Percentiles rank a stretch among this genome's conserved stretches.
phyloP scores from a whole-genome alignment of 2,329 filamentous ascomycete species.

The Tolypocladium guangdongense region DNA sequence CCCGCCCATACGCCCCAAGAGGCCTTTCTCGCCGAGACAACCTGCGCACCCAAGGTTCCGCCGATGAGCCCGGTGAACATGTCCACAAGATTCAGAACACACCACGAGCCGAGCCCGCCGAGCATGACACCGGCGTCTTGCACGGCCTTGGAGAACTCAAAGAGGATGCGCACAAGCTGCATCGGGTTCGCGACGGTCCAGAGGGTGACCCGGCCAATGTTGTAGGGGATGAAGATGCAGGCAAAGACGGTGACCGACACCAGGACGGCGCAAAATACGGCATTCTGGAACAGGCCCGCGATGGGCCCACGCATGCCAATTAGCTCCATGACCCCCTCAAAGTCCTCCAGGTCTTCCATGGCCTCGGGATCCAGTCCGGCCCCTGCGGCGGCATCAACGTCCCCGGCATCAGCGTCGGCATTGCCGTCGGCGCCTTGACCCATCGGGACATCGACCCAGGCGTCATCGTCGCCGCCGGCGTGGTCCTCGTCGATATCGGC shows the following conservation, averaged over 20 bases:
- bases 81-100: constrained; percentile 27
- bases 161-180: constrained; percentile 61
- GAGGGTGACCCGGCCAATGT: constrained; percentile 76
- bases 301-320: constrained; percentile 94
- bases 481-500: constrained; percentile 22
- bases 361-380: constrained; percentile 64
- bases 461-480: constrained; percentile 42
- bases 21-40: constrained; percentile 23
- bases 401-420: constrained; percentile 31
- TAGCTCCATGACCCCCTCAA: constrained; percentile 91
- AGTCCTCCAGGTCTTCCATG: constrained; percentile 79
- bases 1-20: constrained; percentile 31
- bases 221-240: constrained; percentile 85
- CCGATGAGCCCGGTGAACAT: constrained; percentile 24
- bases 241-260: constrained; percentile 78
- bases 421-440: constrained; percentile 24
- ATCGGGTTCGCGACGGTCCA: constrained; percentile 71
- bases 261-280: constrained; percentile 83
- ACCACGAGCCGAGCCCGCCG: constrained; percentile 42
- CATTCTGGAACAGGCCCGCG: constrained; percentile 83
- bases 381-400: constrained; percentile 36
- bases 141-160: constrained; percentile 64
- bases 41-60: constrained; percentile 16
- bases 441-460: constrained; percentile 12
- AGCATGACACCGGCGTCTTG: constrained; percentile 64